Evolutionary conservation across 148 eudicot species (phyloP).

Genomic region (Chenopodium formosanum): DNA sequence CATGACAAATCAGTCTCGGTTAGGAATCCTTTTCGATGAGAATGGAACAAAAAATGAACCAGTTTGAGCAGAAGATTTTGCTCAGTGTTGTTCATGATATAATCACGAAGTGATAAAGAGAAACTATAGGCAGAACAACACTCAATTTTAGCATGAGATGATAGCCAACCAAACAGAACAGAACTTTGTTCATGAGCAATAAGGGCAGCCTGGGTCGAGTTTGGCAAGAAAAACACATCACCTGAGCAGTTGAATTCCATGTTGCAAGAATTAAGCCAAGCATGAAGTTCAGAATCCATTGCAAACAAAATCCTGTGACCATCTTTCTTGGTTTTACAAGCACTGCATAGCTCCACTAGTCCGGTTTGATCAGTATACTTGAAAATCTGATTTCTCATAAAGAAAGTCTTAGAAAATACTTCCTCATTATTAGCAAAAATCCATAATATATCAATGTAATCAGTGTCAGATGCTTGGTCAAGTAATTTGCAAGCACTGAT

Average conservation of each 20-base stretch:
- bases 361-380: neutral
- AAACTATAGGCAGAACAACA: constrained; percentile 20
- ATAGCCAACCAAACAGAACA: constrained; percentile 27
- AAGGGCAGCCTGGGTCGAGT: constrained; percentile 21
- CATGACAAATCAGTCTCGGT: neutral
- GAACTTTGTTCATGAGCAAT: constrained; percentile 5
- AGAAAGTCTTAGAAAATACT: constrained; percentile 14
- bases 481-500: constrained; percentile 43
- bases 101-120: neutral
- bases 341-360: neutral
- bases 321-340: neutral
- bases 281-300: constrained; percentile 15
- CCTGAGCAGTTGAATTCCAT: constrained; percentile 27
- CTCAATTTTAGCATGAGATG: neutral
- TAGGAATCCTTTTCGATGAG: constrained; percentile 20
- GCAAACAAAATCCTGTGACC: constrained; percentile 1
- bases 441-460: constrained; percentile 39
- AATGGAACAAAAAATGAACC: constrained; percentile 37
- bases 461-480: constrained; percentile 35
- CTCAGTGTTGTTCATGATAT: neutral
- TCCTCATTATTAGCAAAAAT: constrained; percentile 37
- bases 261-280: constrained; percentile 40
- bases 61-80: constrained; percentile 27
- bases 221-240: constrained; percentile 27
- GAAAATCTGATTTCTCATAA: neutral